These are phyloP conservation scores for Lophiostoma macrostomum DNA, from an alignment of 495 filamentous ascomycete genomes.

Conservation along the genomic window DNA sequence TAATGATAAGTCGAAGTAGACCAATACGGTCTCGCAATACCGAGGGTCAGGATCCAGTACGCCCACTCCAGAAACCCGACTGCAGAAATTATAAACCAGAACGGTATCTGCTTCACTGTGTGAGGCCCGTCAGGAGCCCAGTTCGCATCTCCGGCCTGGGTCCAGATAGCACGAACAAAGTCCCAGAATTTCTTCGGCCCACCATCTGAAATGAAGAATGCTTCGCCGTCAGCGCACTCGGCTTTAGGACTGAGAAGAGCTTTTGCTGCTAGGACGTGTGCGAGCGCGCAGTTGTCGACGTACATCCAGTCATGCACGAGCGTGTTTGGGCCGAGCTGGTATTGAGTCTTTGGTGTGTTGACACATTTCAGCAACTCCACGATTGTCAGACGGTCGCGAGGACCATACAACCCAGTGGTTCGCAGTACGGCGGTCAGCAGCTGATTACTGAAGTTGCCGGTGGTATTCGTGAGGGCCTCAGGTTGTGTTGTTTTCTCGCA, in stretches of 20 bases:
- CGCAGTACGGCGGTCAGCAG: neutral
- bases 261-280: conserved; percentile 13
- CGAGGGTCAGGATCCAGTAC: neutral
- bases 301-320: conserved; percentile 7
- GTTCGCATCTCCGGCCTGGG: conserved; percentile 1
- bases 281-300: conserved; percentile 1
- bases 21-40: neutral
- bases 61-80: neutral
- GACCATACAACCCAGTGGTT: neutral
- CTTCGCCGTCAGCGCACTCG: neutral
- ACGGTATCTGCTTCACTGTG: neutral
- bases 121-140: neutral
- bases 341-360: neutral
- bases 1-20: neutral
- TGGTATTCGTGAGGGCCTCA: neutral
- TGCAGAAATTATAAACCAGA: neutral
- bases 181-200: conserved; percentile 5
- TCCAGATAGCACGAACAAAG: conserved; percentile 1
- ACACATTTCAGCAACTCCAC: neutral
- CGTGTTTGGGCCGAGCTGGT: conserved; percentile 5
- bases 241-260: neutral
- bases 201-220: conserved; percentile 8
- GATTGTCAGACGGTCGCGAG: neutral
- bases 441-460: neutral
- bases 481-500: neutral